Conservation (phyloP, 2,329 filamentous ascomycete genomes). For the Nothophoma quercina region DNA sequence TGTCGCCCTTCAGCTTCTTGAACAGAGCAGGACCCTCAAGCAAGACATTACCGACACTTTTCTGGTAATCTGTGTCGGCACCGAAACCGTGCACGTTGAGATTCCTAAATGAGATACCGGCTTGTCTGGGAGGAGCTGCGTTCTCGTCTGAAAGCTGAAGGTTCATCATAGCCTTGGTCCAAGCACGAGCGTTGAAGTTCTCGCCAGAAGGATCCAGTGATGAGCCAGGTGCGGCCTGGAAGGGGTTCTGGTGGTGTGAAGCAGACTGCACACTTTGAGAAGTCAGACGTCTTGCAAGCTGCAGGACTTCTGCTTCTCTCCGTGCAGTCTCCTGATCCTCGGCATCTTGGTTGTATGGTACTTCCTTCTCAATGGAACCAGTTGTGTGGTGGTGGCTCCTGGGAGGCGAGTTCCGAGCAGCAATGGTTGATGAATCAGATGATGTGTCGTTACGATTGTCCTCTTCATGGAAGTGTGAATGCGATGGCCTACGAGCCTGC, state of each 20-base stretch:
- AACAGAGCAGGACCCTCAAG: constrained; percentile 50
- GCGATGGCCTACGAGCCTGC: constrained; percentile 30
- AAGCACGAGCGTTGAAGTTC: constrained; percentile 58
- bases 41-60: constrained; percentile 58
- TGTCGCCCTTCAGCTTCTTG: constrained; percentile 46
- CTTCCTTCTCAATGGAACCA: constrained; percentile 25
- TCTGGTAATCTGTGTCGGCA: constrained; percentile 59
- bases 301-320: constrained; percentile 48
- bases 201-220: constrained; percentile 55
- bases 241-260: constrained; percentile 46
- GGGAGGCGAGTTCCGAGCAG: constrained; percentile 33
- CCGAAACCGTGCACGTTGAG: constrained; percentile 60
- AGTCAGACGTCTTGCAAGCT: constrained; percentile 54
- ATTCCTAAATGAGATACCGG: constrained; percentile 56
- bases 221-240: constrained; percentile 51
- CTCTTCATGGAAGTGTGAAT: constrained; percentile 22
- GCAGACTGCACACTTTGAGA: constrained; percentile 50
- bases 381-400: constrained; percentile 23
- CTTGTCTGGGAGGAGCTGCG: constrained; percentile 52
- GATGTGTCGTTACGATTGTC: constrained; percentile 27
- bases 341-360: constrained; percentile 30
- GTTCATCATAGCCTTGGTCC: constrained; percentile 60
- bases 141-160: constrained; percentile 53
- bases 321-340: constrained; percentile 30
- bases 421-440: constrained; percentile 46